phyloP scores from a whole-genome alignment of 2,329 filamentous ascomycete genomes.

The Colletotrichum chrysophilum region DNA sequence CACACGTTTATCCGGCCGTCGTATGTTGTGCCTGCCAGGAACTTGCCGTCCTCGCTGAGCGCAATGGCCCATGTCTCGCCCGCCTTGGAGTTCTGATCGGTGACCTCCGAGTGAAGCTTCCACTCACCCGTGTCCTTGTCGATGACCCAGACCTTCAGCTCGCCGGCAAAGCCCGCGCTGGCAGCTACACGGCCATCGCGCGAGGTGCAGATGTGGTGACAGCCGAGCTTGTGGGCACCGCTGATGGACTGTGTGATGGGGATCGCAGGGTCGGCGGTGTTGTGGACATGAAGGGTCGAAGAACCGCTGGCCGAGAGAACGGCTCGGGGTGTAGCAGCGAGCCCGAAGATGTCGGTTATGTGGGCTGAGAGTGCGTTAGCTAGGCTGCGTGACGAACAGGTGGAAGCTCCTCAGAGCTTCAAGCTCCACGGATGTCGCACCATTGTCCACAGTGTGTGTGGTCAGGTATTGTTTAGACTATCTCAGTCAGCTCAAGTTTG shows the following conservation, averaged over 20 bases:
- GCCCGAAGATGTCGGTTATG: conserved; percentile 81
- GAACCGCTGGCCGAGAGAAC: conserved; percentile 87
- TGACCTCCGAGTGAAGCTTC: conserved; percentile 51
- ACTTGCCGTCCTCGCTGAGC: conserved; percentile 82
- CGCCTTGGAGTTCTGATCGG: conserved; percentile 54
- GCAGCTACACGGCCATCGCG: conserved; percentile 75
- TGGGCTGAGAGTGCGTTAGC: conserved; percentile 63
- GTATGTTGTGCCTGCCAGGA: conserved; percentile 85
- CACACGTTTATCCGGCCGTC: conserved; percentile 91
- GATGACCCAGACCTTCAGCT: conserved; percentile 81
- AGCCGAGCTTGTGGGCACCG: conserved; percentile 84
- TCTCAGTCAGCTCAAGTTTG: conserved; percentile 16
- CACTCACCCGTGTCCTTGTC: conserved; percentile 62
- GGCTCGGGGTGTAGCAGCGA: conserved; percentile 75
- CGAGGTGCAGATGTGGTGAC: conserved; percentile 82
- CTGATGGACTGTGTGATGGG: conserved; percentile 81
- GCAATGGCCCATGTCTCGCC: conserved; percentile 88
- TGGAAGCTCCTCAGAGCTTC: neutral
- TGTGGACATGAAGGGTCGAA: conserved; percentile 81
- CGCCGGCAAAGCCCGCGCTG: conserved; percentile 88
- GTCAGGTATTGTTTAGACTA: conserved; percentile 99
- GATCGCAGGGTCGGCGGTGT: conserved; percentile 73
- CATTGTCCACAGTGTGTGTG: conserved; percentile 87
- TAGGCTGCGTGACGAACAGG: neutral
- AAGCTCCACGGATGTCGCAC: conserved; percentile 47